Base-by-base conservation (phyloP, 805 yeast species). In the Candida stauntonica region DNA sequence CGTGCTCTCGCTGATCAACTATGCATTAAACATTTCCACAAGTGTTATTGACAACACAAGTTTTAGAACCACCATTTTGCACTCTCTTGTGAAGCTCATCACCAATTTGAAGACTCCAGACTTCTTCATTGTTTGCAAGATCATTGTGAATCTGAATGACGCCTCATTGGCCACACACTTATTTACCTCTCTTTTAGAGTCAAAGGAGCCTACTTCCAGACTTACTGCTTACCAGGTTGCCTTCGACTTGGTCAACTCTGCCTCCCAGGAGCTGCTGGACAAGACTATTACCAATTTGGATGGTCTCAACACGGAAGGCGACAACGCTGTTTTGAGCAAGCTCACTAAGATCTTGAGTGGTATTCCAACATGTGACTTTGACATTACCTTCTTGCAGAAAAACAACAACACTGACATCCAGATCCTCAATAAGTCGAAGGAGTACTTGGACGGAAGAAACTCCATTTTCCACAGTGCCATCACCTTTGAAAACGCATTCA, bases 391-490 rank as follows among this genome's bases (percentile, higher is more conserved):
- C 60, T 67, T 93, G 51, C 77, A 79, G 63, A 79, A 84, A 57
- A 84, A 91, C 65, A 86, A 86, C 66, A 85, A 86, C 62, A 83
- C 96, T 26, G 98, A 93, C 61, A 68, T 80, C 40, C 73, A 81
- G 35, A 80, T 91, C 41, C 71, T 93, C 54, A 84, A 85, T 61
- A 83, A 83, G 55, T 75, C 96, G 6, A 88, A 87, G 61, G 74
- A 78, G 41, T 70, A 76, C 8, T 70, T 93, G 48, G 99, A 93
- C 58, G 95, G 95, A 33, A 79, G 96, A 63, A 84, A 79, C 58
- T 93, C 99, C 11, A 77, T 93, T 48, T 89, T 86, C 74, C 99
- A 93, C 66, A 82, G 94, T 17, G 99, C 97, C 7, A 88, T 93
- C 34, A 86, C 97, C 33, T 88, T 93, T 58, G 81, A 93, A 39